phyloP scores from a whole-genome alignment of 345 rosid genomes.

The Brassica nigra region DNA sequence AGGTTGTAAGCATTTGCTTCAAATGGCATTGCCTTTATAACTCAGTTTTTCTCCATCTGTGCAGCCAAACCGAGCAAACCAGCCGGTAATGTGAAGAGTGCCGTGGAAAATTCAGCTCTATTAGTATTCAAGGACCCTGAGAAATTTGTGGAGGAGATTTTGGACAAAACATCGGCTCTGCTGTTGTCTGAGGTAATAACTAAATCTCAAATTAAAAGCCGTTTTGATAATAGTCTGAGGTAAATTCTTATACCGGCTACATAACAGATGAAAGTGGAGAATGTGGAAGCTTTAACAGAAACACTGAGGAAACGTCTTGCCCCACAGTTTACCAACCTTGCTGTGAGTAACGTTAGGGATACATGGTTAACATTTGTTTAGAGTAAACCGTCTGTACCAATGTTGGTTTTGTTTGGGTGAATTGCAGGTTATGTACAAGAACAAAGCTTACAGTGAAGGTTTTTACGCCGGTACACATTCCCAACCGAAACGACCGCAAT shows the following conservation, averaged over 20 bases:
- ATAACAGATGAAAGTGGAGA: slow-evolving; percentile 53
- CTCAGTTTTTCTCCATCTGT: slow-evolving; percentile 22
- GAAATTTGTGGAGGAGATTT: slow-evolving; percentile 69
- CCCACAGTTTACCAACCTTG: slow-evolving; percentile 60
- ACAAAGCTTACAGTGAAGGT: slow-evolving; percentile 79
- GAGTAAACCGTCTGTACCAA: neutral
- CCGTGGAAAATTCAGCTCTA: slow-evolving; percentile 38
- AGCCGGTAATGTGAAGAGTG: slow-evolving; percentile 41
- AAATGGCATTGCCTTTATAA: neutral
- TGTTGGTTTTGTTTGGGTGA: slow-evolving; percentile 8
- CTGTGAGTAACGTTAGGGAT: slow-evolving; percentile 52
- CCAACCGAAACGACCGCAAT: slow-evolving; percentile 45
- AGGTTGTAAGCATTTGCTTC: slow-evolving; percentile 1
- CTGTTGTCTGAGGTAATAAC: slow-evolving; percentile 60
- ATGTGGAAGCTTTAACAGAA: slow-evolving; percentile 45
- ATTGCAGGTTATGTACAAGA: slow-evolving; percentile 79
- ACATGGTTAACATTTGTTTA: neutral
- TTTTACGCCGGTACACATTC: slow-evolving; percentile 60
- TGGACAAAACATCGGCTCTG: slow-evolving; percentile 57
- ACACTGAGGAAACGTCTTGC: slow-evolving; percentile 52
- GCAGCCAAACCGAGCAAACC: slow-evolving; percentile 60
- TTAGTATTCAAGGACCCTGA: slow-evolving; percentile 49
- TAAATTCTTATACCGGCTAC: slow-evolving; percentile 3
- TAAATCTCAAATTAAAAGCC: neutral
- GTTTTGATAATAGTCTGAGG: neutral